Base-by-base conservation (phyloP, 192 early-diverging fungal genomes). In the Spinellus fusiger region DNA sequence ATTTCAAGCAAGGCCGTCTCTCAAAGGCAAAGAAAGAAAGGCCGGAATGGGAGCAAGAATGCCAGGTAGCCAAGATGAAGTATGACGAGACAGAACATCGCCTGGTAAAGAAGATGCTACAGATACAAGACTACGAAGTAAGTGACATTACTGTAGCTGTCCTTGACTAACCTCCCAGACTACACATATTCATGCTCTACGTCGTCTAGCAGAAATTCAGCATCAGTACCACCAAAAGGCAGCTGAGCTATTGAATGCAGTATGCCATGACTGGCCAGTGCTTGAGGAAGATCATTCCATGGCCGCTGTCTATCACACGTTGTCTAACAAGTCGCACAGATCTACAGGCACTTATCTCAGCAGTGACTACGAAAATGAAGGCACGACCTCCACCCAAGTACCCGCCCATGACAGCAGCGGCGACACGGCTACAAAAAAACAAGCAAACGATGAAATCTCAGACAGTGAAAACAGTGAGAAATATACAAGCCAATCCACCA, bases 21-120 rank as follows among this genome's bases (percentile, higher is more conserved):
- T 89, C 93, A 62, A 94, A 91, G 63, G 79, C 82, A 49, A 93
- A 93, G 73, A 95, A 94, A 76, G 93, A 95, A 59, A 90, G 86
- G 37, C 84, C 90, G n/a, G 84, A 90, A 16, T 81, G 91, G 54
- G 94, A 94, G 61, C 91, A 98, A 53, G 95, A 98, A 53, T 80
- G 89, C 66, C 84, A 90, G 29, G 85, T 89, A 0, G 85, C 94
- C 9, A 93, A 94, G 71, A 73, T 83, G 20, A 96, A 95, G 69
- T 98, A 97, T 62, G 94, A 98, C 54, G 96, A 97, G 65, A 90
- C 90, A 25, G 79, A 86, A 52, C 79, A 86, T 28, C 87, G 91
- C 47, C 65, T 93, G 34, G 79, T 84, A 12, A 73, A 80, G 3
- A 78, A 86, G 49, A 98, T 98, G 93, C 70, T 86, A 70, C 67